These are phyloP conservation scores for Plasmodium inui DNA, from an alignment of 169 alveolate genomes.

Conservation along the genomic window DNA sequence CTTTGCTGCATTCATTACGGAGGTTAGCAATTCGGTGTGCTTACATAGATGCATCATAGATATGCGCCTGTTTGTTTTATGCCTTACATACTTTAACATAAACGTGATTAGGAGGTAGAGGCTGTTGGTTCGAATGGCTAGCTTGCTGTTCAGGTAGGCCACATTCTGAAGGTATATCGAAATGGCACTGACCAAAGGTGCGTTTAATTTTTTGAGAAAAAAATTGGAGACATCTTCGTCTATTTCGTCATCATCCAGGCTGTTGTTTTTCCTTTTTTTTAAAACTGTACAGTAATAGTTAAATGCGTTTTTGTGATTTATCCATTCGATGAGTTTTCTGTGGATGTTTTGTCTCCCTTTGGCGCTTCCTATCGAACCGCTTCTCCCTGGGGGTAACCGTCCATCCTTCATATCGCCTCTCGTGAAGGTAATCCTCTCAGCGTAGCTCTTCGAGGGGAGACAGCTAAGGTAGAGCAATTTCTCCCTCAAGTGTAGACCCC, in stretches of 20 bases:
- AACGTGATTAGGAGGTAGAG: conserved; percentile 12
- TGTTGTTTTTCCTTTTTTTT: conserved; percentile 44
- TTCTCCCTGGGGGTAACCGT: background rate
- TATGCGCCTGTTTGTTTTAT: conserved; percentile 36
- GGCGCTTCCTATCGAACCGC: background rate
- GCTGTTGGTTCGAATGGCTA: conserved; percentile 27
- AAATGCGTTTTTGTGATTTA: conserved; percentile 35
- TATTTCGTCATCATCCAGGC: conserved; percentile 33
- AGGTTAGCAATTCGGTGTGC: conserved; percentile 12
- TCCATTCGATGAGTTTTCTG: background rate
- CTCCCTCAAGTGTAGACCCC: background rate
- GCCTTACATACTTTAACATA: conserved; percentile 42
- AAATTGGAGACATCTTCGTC: conserved; percentile 15
- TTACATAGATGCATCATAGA: background rate
- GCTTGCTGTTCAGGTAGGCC: conserved; percentile 59
- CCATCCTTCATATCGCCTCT: background rate
- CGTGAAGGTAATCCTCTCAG: conserved; percentile 29
- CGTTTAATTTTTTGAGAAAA: conserved; percentile 18
- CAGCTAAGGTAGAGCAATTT: conserved; percentile 57
- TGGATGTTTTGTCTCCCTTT: background rate
- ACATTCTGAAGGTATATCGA: conserved; percentile 26
- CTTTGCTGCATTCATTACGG: conserved; percentile 28
- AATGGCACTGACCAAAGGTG: background rate
- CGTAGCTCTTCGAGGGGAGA: conserved; percentile 21
- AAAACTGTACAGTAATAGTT: conserved; percentile 39